phyloP scores from a whole-genome alignment of 495 filamentous ascomycete species.

The Penicillium taxi region DNA sequence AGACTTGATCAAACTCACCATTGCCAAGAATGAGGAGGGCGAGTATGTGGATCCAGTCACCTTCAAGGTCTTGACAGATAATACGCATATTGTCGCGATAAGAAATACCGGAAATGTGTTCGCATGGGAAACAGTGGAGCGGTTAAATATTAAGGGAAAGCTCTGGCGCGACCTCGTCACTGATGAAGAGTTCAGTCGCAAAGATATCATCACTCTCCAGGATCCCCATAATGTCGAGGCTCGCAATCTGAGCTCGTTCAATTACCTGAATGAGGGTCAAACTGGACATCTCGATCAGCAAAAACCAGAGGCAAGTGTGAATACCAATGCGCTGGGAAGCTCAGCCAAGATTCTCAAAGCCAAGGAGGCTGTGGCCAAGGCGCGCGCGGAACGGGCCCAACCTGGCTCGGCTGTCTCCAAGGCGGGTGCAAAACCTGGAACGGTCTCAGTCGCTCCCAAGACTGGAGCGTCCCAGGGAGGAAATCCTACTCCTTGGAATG shows the following conservation, averaged over 20 bases:
- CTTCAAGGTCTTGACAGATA: slow-evolving; percentile 95
- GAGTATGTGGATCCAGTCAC: slow-evolving; percentile 95
- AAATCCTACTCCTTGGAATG: slow-evolving; percentile 63
- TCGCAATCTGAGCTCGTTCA: slow-evolving; percentile 80
- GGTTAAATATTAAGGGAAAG: slow-evolving; percentile 95
- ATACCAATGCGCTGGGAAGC: slow-evolving; percentile 66
- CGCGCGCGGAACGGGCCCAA: slow-evolving; percentile 52
- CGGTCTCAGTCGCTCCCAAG: slow-evolving; percentile 15
- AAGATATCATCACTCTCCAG: slow-evolving; percentile 93
- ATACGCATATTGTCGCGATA: slow-evolving; percentile 91
- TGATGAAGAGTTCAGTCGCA: slow-evolving; percentile 78
- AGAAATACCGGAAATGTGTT: slow-evolving; percentile 90
- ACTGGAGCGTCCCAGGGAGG: slow-evolving; percentile 18
- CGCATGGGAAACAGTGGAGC: slow-evolving; percentile 87
- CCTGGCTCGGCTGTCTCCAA: slow-evolving; percentile 26
- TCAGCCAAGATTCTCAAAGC: slow-evolving; percentile 84
- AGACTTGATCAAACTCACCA: slow-evolving; percentile 85
- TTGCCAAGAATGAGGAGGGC: slow-evolving; percentile 85
- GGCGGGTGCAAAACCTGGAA: slow-evolving; percentile 34
- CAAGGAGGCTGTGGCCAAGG: slow-evolving; percentile 82
- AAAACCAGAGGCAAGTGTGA: slow-evolving; percentile 54
- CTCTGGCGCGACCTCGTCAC: slow-evolving; percentile 89
- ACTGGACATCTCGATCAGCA: slow-evolving; percentile 57
- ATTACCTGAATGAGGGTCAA: slow-evolving; percentile 78
- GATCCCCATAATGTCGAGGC: slow-evolving; percentile 87